These are phyloP conservation scores for Russula foetens DNA, from an alignment of 768 basidiomycete species.

Conservation along the genomic window DNA sequence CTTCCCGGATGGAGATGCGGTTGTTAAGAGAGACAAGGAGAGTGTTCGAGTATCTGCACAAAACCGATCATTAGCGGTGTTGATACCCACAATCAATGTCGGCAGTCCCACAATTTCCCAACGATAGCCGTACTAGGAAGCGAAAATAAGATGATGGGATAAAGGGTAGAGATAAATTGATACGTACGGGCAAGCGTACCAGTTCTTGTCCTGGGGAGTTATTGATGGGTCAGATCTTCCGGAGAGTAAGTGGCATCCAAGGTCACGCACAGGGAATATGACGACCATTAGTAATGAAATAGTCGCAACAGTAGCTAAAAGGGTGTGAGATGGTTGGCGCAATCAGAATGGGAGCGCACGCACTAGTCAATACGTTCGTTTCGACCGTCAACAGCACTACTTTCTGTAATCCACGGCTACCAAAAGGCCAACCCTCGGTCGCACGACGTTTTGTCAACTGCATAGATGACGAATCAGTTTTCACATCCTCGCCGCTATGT, in stretches of 20 bases:
- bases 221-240: neutral
- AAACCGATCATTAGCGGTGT: neutral
- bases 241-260: neutral
- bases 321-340: neutral
- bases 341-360: neutral
- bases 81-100: neutral
- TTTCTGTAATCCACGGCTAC: neutral
- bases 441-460: neutral
- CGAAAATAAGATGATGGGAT: neutral
- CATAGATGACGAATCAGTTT: neutral
- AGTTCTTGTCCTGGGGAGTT: neutral
- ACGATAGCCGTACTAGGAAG: neutral
- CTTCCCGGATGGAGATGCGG: constrained; percentile 1
- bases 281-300: neutral
- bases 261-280: neutral
- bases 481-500: neutral
- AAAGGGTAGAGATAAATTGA: neutral
- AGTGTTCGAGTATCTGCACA: constrained; percentile 3
- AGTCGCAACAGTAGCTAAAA: neutral
- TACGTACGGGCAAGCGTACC: constrained; percentile 7
- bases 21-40: constrained; percentile 9
- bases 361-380: constrained; percentile 2
- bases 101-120: constrained; percentile 1
- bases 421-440: neutral
- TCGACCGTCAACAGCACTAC: constrained; percentile 8